phyloP scores from a whole-genome alignment of 805 yeast genomes.

The Ogataea kodamae region DNA sequence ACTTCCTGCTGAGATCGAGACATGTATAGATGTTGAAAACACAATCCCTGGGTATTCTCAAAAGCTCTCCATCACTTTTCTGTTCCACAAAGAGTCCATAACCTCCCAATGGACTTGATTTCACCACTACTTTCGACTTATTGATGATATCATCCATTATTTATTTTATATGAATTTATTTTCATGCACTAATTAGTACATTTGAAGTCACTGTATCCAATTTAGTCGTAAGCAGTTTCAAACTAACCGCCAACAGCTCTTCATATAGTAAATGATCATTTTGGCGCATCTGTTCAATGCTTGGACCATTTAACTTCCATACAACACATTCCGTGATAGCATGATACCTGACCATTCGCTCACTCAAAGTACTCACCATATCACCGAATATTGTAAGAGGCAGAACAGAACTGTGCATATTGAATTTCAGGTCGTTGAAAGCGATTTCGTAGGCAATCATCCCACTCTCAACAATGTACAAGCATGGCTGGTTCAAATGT shows the following conservation, averaged over 20 bases:
- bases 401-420: slow-evolving; percentile 41
- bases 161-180: not conserved
- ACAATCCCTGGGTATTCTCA: slow-evolving; percentile 37
- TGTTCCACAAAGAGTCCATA: slow-evolving; percentile 32
- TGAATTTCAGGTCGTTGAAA: slow-evolving; percentile 36
- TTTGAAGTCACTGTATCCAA: slow-evolving; percentile 75
- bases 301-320: slow-evolving; percentile 59
- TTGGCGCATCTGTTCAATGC: slow-evolving; percentile 43
- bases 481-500: slow-evolving; percentile 43
- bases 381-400: slow-evolving; percentile 80
- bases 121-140: slow-evolving; percentile 15
- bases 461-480: slow-evolving; percentile 53
- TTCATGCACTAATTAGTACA: slow-evolving; percentile 46
- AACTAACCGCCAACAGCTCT: slow-evolving; percentile 60
- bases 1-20: slow-evolving; percentile 16
- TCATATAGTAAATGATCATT: slow-evolving; percentile 54
- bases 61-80: slow-evolving; percentile 28
- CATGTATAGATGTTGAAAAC: slow-evolving; percentile 35
- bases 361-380: slow-evolving; percentile 35
- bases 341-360: slow-evolving; percentile 39
- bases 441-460: slow-evolving; percentile 45
- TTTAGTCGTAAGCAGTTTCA: slow-evolving; percentile 64
- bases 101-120: slow-evolving; percentile 30
- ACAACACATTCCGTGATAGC: slow-evolving; percentile 51
- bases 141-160: not conserved